Evolutionary conservation across 2,329 filamentous ascomycete species (phyloP), one percentile per base, ranked within the genome.

Genomic region (Achaetomium macrosporum): DNA sequence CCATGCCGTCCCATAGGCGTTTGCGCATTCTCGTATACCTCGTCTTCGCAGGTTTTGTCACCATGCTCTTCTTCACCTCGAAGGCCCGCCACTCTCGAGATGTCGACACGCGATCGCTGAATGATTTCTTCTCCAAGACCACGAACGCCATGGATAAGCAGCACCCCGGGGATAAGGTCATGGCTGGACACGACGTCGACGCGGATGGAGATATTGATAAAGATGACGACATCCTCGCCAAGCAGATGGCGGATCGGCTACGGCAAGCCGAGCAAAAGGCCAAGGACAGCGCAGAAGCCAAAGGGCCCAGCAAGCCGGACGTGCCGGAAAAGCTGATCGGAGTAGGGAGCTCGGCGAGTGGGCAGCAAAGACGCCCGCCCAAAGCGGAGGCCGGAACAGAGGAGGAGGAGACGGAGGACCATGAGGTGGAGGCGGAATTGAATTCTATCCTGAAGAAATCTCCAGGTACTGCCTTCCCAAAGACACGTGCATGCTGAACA

Each of bases 361-460:
- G 77, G 3, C 77, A 80, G 65, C 59, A 66, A 30, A 73, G 71
- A 71, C 42, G 43, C 30, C 48, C 30, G 1, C 25, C 40, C 3
- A 63, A 59, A 43, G 66, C 56, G 2, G 66, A 69, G 53, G 65
- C 68, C 33, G 31, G 16, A 15, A 8, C 59, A 53, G 61, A 70
- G 29, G 76, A 83, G 54, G 61, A 70, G 30, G 76, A 83, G 66
- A 77, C 77, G 30, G 78, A 84, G 57, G 79, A 85, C 50, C 76
- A 81, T 51, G 77, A 83, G 51, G 82, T 87, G 2, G 84, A 90
- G 66, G 71, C 73, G 16, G 88, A 90, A 68, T 71, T 97, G 57
- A 86, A 90, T 64, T 69, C 70, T 8, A 95, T 97, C 45, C 70
- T 97, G 59, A 93, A 91, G 73, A 86, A 84, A 65, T 84, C 88